Conservation (phyloP, 2,329 filamentous ascomycete genomes). For the Ceratocystis destructans region DNA sequence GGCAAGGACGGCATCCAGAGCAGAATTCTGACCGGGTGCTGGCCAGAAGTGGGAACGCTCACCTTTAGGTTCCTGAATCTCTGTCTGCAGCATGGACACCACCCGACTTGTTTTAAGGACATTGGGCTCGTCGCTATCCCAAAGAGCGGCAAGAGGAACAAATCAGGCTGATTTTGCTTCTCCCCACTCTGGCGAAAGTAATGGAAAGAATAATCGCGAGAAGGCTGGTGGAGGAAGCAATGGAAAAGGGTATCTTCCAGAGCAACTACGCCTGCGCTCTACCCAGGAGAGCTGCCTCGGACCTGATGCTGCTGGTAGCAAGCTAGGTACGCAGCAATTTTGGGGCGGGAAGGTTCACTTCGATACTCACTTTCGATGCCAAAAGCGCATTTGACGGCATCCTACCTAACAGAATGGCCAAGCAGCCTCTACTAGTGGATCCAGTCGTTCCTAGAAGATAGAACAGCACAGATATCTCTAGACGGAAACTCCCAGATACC, state of each 20-base stretch:
- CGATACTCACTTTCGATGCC: too few species aligned
- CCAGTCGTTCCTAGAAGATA: too few species aligned
- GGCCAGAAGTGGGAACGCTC: not conserved
- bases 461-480: too few species aligned
- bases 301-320: too few species aligned
- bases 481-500: too few species aligned
- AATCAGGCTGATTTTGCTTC: constrained; percentile 23
- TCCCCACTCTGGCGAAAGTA: constrained; percentile 24
- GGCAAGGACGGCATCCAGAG: not conserved
- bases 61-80: not conserved
- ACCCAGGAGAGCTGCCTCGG: constrained; percentile 19
- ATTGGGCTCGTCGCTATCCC: not conserved
- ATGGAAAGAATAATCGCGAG: constrained; percentile 23
- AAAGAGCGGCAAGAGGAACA: constrained; percentile 20
- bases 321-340: too few species aligned
- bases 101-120: not conserved
- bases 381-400: too few species aligned
- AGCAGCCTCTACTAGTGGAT: too few species aligned
- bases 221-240: constrained; percentile 20
- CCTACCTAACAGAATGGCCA: too few species aligned
- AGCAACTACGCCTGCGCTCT: constrained; percentile 22
- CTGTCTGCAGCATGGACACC: not conserved
- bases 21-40: not conserved
- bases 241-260: constrained; percentile 21
- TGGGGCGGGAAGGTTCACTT: too few species aligned